Conservation (phyloP, 2,329 filamentous ascomycete species). For the Penicillium fuscoglaucum region DNA sequence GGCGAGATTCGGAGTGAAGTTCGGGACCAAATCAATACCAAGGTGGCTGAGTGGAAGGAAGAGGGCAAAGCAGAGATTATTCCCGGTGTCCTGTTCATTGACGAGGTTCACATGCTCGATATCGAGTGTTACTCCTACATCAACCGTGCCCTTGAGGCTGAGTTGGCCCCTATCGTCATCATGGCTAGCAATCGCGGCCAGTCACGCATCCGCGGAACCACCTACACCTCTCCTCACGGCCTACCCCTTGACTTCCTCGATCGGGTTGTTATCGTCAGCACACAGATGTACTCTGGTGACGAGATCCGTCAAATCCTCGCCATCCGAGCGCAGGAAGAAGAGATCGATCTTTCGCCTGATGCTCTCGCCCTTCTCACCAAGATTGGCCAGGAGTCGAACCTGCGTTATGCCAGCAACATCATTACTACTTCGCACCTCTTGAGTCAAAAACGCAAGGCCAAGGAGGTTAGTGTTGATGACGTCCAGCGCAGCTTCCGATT, state of each 20-base stretch:
- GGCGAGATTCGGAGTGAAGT: slow-evolving; percentile 97
- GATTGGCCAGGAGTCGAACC: slow-evolving; percentile 86
- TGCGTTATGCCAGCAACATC: slow-evolving; percentile 96
- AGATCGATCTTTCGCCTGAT: slow-evolving; percentile 86
- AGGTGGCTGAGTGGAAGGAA: slow-evolving; percentile 98
- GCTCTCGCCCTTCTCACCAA: slow-evolving; percentile 91
- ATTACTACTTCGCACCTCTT: slow-evolving; percentile 93
- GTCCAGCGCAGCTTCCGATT: slow-evolving; percentile 91
- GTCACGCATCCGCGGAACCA: slow-evolving; percentile 87
- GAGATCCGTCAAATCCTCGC: slow-evolving; percentile 91
- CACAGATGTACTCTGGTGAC: slow-evolving; percentile 75
- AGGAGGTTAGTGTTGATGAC: slow-evolving; percentile 81
- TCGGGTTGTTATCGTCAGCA: slow-evolving; percentile 93
- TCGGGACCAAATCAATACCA: slow-evolving; percentile 97
- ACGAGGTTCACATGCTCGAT: slow-evolving; percentile 99
- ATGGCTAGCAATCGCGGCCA: slow-evolving; percentile 98
- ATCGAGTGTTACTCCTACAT: slow-evolving; percentile 99
- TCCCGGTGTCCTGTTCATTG: slow-evolving; percentile 94
- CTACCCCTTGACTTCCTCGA: slow-evolving; percentile 95
- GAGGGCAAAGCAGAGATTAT: slow-evolving; percentile 99
- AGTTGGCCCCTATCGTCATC: slow-evolving; percentile 94
- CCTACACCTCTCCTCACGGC: slow-evolving; percentile 90
- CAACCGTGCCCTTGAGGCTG: slow-evolving; percentile 92
- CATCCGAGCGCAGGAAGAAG: slow-evolving; percentile 92
- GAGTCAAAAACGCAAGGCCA: slow-evolving; percentile 78